Conservation (phyloP, 2,329 filamentous ascomycete genomes). For the Mycogone perniciosa region DNA sequence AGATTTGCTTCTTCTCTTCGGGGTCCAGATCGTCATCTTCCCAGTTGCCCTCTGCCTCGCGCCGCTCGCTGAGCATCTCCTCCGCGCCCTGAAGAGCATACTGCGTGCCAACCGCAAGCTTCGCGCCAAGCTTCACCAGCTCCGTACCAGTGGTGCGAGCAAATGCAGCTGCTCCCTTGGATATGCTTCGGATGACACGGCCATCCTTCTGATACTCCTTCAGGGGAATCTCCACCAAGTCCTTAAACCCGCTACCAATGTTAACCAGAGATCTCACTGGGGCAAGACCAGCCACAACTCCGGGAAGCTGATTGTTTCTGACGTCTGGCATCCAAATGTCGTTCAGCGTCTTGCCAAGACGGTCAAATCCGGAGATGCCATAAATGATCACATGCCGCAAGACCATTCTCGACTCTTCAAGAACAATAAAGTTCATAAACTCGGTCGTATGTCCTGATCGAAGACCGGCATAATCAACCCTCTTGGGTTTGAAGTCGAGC, state of each 20-base stretch:
- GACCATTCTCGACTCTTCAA: slow-evolving; percentile 82
- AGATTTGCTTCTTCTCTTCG: slow-evolving; percentile 72
- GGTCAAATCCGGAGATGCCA: slow-evolving; percentile 84
- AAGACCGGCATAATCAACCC: slow-evolving; percentile 90
- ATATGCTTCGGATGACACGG: slow-evolving; percentile 81
- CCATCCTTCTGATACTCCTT: slow-evolving; percentile 92
- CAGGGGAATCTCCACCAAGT: slow-evolving; percentile 84
- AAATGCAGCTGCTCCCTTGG: slow-evolving; percentile 85
- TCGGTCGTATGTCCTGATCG: slow-evolving; percentile 92
- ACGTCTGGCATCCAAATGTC: slow-evolving; percentile 97
- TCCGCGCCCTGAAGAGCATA: slow-evolving; percentile 88
- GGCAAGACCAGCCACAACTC: slow-evolving; percentile 80
- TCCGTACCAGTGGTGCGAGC: slow-evolving; percentile 91
- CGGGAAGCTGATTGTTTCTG: slow-evolving; percentile 78
- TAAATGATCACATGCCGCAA: slow-evolving; percentile 89
- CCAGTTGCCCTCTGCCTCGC: slow-evolving; percentile 35
- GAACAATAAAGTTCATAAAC: slow-evolving; percentile 96
- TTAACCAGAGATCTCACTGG: slow-evolving; percentile 88
- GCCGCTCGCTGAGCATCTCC: slow-evolving; percentile 56
- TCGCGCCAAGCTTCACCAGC: slow-evolving; percentile 88
- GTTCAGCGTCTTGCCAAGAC: slow-evolving; percentile 82
- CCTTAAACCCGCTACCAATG: slow-evolving; percentile 77
- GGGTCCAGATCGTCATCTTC: slow-evolving; percentile 59
- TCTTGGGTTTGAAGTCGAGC: slow-evolving; percentile 93
- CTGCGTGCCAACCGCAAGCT: slow-evolving; percentile 89